Evolutionary conservation across 2,329 filamentous ascomycete species (phyloP).

Genomic region (Xylaria polymorpha): DNA sequence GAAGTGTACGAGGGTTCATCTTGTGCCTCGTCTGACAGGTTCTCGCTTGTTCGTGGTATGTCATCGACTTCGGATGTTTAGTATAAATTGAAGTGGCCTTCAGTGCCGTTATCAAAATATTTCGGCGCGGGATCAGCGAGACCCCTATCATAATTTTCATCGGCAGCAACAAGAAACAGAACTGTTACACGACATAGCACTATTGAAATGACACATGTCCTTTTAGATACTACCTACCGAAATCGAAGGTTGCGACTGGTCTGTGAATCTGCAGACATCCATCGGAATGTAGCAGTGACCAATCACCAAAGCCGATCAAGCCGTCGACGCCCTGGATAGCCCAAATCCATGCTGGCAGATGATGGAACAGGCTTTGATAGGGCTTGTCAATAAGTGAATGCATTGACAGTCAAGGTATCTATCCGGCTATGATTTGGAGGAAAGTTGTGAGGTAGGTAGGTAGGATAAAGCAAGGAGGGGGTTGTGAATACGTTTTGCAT

Average conservation of each 20-base stretch:
- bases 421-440: neutral
- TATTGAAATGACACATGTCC: neutral
- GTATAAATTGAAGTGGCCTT: neutral
- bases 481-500: too few relatives aligned
- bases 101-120: neutral
- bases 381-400: neutral
- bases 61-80: neutral
- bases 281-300: neutral
- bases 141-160: neutral
- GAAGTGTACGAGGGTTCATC: slow-evolving; percentile 22
- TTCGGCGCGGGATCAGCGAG: neutral
- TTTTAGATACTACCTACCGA: neutral
- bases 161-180: neutral
- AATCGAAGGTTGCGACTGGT: neutral
- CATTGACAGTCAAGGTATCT: neutral
- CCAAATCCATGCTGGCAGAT: too few relatives aligned
- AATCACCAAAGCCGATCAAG: too few relatives aligned
- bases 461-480: too few relatives aligned
- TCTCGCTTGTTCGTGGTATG: neutral
- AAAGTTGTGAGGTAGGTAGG: too few relatives aligned
- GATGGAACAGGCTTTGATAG: neutral
- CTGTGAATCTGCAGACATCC: neutral
- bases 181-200: slow-evolving; percentile 19
- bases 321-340: too few relatives aligned
- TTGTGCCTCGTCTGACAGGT: neutral